phyloP scores from a whole-genome alignment of 176 grass and related monocot genomes.

The Oryza rufipogon region DNA sequence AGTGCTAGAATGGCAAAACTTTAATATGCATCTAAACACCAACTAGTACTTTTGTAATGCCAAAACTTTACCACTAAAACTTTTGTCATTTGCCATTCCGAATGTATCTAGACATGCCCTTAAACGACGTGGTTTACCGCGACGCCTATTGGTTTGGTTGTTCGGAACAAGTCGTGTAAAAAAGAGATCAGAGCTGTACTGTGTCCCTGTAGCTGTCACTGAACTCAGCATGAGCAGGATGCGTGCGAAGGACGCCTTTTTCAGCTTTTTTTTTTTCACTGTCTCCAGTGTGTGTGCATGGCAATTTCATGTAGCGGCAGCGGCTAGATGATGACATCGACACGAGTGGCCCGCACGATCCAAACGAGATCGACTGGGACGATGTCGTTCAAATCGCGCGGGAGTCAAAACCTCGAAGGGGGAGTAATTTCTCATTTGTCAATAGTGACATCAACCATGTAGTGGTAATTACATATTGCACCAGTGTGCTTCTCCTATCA shows the following conservation, averaged over 20 bases:
- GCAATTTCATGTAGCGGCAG: background rate
- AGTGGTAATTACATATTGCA: slow-evolving; percentile 34
- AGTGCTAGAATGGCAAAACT: no score
- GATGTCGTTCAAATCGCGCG: background rate
- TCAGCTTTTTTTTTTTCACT: background rate
- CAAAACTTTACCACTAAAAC: no score
- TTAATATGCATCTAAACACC: no score
- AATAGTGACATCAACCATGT: slow-evolving; percentile 24
- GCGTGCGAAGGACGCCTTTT: background rate
- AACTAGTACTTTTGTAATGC: no score
- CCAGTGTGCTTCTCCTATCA: slow-evolving; percentile 6
- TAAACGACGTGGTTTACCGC: background rate
- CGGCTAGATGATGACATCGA: slow-evolving; percentile 6
- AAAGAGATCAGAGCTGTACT: background rate
- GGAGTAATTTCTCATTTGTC: slow-evolving; percentile 2
- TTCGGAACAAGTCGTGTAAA: background rate
- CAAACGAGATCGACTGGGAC: background rate
- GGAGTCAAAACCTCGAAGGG: background rate
- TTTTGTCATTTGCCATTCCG: no score
- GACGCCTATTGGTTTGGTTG: background rate
- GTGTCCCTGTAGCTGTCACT: background rate
- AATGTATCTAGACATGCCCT: no score
- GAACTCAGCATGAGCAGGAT: background rate
- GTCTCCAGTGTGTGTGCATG: background rate
- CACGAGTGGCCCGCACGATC: slow-evolving; percentile 20